phyloP scores from a whole-genome alignment of 2,329 filamentous ascomycete genomes.

The Sclerotiophoma versabilis region DNA sequence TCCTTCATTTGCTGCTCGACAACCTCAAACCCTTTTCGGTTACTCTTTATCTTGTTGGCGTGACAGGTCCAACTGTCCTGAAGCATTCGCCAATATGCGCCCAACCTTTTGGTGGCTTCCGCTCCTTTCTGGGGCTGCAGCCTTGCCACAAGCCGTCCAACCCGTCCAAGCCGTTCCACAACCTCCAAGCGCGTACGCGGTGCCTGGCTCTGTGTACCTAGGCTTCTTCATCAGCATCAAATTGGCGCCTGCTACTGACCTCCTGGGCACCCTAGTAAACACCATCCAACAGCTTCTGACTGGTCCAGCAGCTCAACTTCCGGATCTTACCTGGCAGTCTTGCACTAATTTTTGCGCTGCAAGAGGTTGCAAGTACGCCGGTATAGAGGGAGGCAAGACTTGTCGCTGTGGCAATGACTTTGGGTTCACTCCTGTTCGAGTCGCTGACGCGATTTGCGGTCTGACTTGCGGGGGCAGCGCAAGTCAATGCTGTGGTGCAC shows the following conservation, averaged over 20 bases:
- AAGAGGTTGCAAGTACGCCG: background rate
- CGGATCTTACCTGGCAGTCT: background rate
- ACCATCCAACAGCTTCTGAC: background rate
- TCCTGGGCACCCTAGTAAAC: background rate
- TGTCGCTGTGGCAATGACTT: constrained; percentile 9
- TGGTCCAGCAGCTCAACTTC: background rate
- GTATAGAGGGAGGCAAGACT: constrained; percentile 6
- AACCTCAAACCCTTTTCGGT: too few relatives aligned
- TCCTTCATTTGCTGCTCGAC: background rate
- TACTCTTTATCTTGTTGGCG: background rate
- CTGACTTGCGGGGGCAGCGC: background rate
- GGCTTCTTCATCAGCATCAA: constrained; percentile 3
- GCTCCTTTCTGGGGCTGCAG: constrained; percentile 2
- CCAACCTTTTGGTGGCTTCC: constrained; percentile 1
- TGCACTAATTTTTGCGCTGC: background rate
- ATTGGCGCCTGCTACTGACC: background rate
- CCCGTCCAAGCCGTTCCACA: background rate
- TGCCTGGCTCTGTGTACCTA: background rate
- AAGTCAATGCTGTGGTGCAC: constrained; percentile 4
- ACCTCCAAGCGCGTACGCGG: background rate
- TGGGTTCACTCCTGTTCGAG: background rate
- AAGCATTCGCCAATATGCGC: constrained; percentile 1
- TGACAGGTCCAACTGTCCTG: background rate
- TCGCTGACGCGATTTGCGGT: background rate
- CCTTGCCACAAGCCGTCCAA: background rate